Conservation (phyloP, 148 eudicot species). For the Euryodendron excelsum region DNA sequence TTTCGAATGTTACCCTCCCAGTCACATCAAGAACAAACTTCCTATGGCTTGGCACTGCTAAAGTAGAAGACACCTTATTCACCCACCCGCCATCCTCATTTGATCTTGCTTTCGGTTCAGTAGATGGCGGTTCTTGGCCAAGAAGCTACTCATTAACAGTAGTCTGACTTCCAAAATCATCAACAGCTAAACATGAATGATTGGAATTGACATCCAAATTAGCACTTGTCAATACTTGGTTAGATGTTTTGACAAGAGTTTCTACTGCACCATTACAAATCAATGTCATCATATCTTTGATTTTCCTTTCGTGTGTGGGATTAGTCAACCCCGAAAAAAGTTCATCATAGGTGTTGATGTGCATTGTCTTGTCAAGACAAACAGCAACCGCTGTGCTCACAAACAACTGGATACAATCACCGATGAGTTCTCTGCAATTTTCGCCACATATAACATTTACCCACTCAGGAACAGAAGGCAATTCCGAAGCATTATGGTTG, state of each 20-base stretch:
- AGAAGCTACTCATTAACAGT: constrained; percentile 5
- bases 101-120: constrained; percentile 4
- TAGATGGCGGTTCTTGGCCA: not conserved
- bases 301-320: constrained; percentile 68
- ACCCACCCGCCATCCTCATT: constrained; percentile 38
- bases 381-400: constrained; percentile 72
- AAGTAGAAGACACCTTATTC: constrained; percentile 51
- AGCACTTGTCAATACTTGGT: constrained; percentile 45
- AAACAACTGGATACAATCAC: constrained; percentile 50
- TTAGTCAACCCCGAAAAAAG: constrained; percentile 77
- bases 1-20: constrained; percentile 79
- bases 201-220: constrained; percentile 13
- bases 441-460: constrained; percentile 49
- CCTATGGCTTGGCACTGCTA: constrained; percentile 73
- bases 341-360: constrained; percentile 73
- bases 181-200: too few relatives aligned
- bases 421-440: constrained; percentile 42
- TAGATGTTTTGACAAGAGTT: constrained; percentile 66
- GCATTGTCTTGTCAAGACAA: constrained; percentile 76
- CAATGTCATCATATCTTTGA: constrained; percentile 51
- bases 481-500: not conserved
- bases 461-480: constrained; percentile 35
- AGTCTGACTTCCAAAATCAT: constrained; percentile 18
- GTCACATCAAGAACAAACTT: constrained; percentile 70
- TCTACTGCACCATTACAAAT: constrained; percentile 74